Base-by-base conservation (phyloP, 306 rosid species). In the Datisca glomerata region DNA sequence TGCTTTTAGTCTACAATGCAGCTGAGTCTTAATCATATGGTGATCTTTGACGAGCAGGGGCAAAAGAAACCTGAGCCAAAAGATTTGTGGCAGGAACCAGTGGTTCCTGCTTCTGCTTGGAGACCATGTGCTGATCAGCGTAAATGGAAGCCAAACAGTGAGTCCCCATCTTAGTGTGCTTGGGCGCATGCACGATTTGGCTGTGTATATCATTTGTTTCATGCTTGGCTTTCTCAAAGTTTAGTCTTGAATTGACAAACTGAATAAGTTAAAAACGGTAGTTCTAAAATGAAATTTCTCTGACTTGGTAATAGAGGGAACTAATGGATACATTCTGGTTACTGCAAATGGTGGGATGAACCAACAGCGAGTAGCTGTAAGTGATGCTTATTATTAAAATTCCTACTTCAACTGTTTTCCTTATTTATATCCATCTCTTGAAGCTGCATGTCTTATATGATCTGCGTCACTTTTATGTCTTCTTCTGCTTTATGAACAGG, bases 271-370 rank as follows among this genome's bases (percentile, higher is more conserved):
- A 14, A 8, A 8, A 12, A 12, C n/a, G 1, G n/a, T 38, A 9
- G 18, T 38, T 38, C 19, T 15, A 13, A n/a, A n/a, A n/a, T n/a
- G n/a, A 49, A 49, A 49, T 31, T 40, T 21, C 21, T 49, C n/a
- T 28, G 40, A 38, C 67, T 12, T 50, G 61, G 35, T 55, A 36
- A 49, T 41, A 89, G 93, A 64, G 62, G 86, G 95, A 47, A 78
- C 59, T 16, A 80, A 77, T 66, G 95, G 95, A 59, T 80, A 80
- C 72, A 63, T 89, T 54, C 24, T 89, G 79, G 71, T 84, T 60
- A 89, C 95, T 51, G 98, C 95, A 59, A 89, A 89, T 36, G 98
- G 98, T 63, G 98, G 95, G 66, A 80, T 84, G 64, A 89, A 89
- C 70, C 98, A 89, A 65, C 98, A 84, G 53, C 70, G 98, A 31